Evolutionary conservation across 306 rosid species (phyloP), one percentile per base, ranked within the genome.

Genomic region (Rosa multiflora): DNA sequence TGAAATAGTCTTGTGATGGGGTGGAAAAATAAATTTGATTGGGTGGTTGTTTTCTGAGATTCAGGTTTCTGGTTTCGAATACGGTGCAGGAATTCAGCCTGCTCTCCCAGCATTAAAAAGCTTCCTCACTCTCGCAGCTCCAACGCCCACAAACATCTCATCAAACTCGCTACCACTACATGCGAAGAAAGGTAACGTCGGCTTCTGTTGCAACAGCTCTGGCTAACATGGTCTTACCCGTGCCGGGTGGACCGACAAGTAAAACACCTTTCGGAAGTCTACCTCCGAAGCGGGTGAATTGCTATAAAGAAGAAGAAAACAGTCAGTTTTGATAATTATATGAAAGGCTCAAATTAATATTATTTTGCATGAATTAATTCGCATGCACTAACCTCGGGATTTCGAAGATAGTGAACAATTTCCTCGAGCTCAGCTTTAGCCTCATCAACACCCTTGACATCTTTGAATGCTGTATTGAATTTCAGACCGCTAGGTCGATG

Each of bases 371-470:
- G 10, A 2, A 55, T 55, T 20, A 61, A 61, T 8, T 58, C 29
- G 21, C 8, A 21, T 8, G 14, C 9, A 58, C 67, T 12, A 5
- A 62, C 67, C 67, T 63, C 0, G 40, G 68, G 40, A 63, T 29
- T 4, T 32, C 42, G 42, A 12, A 63, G 42, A 63, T 63, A 29
- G 8, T 29, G 42, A 63, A 32, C 42, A 63, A 63, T 63, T 32
- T 29, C 68, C 40, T 26, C 18, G 17, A 63, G 68, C 40, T 63
- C 68, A 26, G 40, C 68, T 63, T 62, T 63, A 63, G 40, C 42
- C 42, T 63, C 20, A 29, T 63, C n/a, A 63, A 63, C 68, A 26
- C 68, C 43, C 68, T 63, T 63, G 40, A 63, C 42, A 32, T 63
- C 43, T 5, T 59, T 59, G 17, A 59, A 23, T 59, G 42, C 4